Percentiles rank a stretch among this genome's conserved stretches.
These are phyloP conservation scores for Blastobotrys ciferrii DNA, from an alignment of 1,139 yeast species.

Conservation along the genomic window DNA sequence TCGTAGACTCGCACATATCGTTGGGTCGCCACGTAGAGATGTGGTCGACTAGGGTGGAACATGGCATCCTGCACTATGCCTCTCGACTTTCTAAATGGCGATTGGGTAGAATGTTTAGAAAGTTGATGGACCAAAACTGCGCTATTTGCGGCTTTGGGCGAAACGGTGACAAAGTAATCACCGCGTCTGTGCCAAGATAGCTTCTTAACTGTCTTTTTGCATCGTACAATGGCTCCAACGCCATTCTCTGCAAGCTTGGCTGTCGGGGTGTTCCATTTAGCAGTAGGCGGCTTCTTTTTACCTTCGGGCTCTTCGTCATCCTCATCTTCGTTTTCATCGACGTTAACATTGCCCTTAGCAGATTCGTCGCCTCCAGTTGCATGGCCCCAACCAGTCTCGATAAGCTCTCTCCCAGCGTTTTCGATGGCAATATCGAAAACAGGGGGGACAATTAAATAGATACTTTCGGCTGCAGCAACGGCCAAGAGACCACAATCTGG, in stretches of 20 bases:
- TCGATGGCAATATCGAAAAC: slow-evolving; percentile 86
- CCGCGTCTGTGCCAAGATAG: slow-evolving; percentile 97
- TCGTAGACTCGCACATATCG: slow-evolving; percentile 89
- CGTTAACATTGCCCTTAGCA: slow-evolving; percentile 37
- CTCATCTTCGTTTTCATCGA: slow-evolving; percentile 34
- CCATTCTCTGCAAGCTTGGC: slow-evolving; percentile 61
- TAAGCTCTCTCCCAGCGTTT: slow-evolving; percentile 70
- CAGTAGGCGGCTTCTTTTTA: slow-evolving; percentile 56
- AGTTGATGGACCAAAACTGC: slow-evolving; percentile 92
- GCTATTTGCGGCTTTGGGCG: slow-evolving; percentile 85
- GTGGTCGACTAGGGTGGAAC: slow-evolving; percentile 96
- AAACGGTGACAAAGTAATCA: slow-evolving; percentile 90
- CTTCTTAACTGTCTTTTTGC: slow-evolving; percentile 73
- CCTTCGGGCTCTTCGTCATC: slow-evolving; percentile 34
- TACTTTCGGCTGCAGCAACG: slow-evolving; percentile 76
- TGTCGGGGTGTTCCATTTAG: slow-evolving; percentile 85
- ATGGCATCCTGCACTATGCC: slow-evolving; percentile 95
- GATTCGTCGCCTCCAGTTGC: slow-evolving; percentile 55
- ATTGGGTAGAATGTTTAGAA: slow-evolving; percentile 93
- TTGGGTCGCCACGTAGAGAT: slow-evolving; percentile 90
- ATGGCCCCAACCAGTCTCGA: slow-evolving; percentile 92
- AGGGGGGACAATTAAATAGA: slow-evolving; percentile 82
- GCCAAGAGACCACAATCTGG: slow-evolving; percentile 69
- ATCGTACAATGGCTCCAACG: slow-evolving; percentile 67
- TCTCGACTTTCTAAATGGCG: slow-evolving; percentile 90